Conservation (phyloP, 306 rosid genomes). For the Mimosa pudica region DNA sequence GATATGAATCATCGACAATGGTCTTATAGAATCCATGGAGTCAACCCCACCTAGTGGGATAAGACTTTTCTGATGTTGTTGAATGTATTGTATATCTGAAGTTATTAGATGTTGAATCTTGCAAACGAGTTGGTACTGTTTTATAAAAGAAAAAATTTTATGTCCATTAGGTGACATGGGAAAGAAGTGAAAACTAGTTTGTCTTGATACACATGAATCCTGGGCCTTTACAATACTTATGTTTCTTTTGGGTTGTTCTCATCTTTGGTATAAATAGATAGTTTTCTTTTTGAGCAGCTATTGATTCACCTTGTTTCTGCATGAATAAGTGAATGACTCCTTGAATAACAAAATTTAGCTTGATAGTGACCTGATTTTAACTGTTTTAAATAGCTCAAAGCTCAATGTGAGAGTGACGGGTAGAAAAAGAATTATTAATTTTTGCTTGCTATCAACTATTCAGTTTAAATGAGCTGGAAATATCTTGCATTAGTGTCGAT, state of each 20-base stretch:
- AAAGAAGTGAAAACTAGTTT: neutral
- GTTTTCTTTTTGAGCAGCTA: neutral
- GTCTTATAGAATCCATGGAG: too few relatives aligned
- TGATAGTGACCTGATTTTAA: neutral
- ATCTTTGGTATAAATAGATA: neutral
- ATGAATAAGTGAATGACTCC: slow-evolving; percentile 4
- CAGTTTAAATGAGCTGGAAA: slow-evolving; percentile 10
- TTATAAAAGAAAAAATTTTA: neutral
- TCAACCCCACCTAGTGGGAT: too few relatives aligned
- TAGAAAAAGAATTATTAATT: neutral
- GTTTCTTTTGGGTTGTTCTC: neutral
- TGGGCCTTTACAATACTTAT: neutral
- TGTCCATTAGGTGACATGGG: neutral
- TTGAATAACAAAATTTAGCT: slow-evolving; percentile 19
- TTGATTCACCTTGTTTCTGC: slow-evolving; percentile 1
- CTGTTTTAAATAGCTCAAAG: neutral
- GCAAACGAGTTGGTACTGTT: neutral
- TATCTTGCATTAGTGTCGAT: slow-evolving; percentile 14
- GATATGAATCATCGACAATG: too few relatives aligned
- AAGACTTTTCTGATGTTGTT: too few relatives aligned
- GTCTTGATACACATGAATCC: neutral
- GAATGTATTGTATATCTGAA: neutral
- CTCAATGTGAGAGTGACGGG: slow-evolving; percentile 1
- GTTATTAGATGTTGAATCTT: neutral
- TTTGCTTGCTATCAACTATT: neutral